These are phyloP conservation scores for Termitomyces sp. DNA, from an alignment of 768 basidiomycete species.

Conservation along the genomic window DNA sequence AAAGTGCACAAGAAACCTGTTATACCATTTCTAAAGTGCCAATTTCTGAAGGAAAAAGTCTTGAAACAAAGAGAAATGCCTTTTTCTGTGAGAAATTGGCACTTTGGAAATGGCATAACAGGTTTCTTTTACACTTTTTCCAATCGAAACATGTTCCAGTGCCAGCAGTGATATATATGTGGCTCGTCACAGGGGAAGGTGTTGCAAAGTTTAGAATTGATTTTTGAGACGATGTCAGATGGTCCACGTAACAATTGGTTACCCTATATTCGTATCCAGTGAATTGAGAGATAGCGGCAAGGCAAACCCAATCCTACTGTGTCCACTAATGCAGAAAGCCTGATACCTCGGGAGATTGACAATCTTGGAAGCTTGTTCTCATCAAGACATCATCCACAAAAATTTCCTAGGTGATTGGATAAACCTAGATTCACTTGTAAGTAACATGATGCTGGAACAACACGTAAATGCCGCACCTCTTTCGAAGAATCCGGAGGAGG, in stretches of 20 bases:
- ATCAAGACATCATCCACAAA: conserved; percentile 66
- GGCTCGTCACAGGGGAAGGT: conserved; percentile 52
- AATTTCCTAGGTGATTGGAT: conserved; percentile 70
- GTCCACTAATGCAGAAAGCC: conserved; percentile 62
- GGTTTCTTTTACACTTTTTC: no score
- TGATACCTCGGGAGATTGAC: conserved; percentile 38
- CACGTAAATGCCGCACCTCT: conserved; percentile 38
- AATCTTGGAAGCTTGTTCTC: conserved; percentile 56
- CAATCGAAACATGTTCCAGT: no score
- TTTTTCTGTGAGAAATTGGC: no score
- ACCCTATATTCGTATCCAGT: conserved; percentile 38
- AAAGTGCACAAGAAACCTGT: no score
- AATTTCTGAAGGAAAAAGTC: no score
- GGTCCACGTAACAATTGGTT: conserved; percentile 77
- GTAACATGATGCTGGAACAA: background rate
- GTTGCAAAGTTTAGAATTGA: conserved; percentile 33
- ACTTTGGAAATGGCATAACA: no score
- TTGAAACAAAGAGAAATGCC: no score
- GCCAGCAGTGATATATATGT: no score
- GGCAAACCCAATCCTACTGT: conserved; percentile 41
- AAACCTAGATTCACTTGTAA: conserved; percentile 31
- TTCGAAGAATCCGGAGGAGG: conserved; percentile 47
- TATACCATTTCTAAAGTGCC: no score
- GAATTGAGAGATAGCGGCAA: background rate
- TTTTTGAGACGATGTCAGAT: conserved; percentile 50